Base-by-base conservation (phyloP, 345 rosid species). In the Gossypium rotundifolium region DNA sequence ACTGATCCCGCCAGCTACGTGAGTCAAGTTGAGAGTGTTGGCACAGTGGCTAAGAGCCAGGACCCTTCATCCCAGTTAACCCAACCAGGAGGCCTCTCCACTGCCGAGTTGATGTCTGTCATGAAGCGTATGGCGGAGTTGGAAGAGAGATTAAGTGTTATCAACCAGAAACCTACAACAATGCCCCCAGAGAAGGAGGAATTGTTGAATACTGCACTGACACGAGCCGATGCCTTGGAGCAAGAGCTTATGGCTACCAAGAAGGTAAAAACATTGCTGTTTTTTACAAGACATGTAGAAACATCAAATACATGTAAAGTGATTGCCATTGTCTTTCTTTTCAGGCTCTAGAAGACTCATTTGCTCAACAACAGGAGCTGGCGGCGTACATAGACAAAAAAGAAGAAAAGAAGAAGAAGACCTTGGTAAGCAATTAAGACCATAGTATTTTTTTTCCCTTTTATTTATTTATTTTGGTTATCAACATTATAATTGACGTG, bases 121-220 rank as follows among this genome's bases (percentile, higher is more conserved):
- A 78, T 89, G 84, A 90, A 86, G 70, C 88, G 90, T 77, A 86
- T 94, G 97, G 87, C 89, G 69, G 94, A 90, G 78, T 67, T 94
- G 84, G 98, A 92, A 79, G 92, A 89, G 58, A 88, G 80, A 74
- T 86, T 91, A 61, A 76, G 66, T 27, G 75, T 81, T 77, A 82
- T 92, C 78, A 88, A 81, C 75, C 53, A 53, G 14, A 89, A 84
- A 76, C 92, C 94, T 18, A 72, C 79, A 57, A 62, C 85, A 63
- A 82, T 92, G 84, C 86, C 93, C 52, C 87, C 94, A 1, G 92
- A 90, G 70, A 92, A 92, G 75, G 97, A 92, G 80, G 97, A 92
- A 76, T 80, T 89, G 90, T 75, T 90, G 77, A 84, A 88, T 71
- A 84, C 88, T 75, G 95, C 98, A 46, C 62, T 92, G 11, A 79